phyloP scores from a whole-genome alignment of 306 rosid species.

The Sechiopsis laciniata region DNA sequence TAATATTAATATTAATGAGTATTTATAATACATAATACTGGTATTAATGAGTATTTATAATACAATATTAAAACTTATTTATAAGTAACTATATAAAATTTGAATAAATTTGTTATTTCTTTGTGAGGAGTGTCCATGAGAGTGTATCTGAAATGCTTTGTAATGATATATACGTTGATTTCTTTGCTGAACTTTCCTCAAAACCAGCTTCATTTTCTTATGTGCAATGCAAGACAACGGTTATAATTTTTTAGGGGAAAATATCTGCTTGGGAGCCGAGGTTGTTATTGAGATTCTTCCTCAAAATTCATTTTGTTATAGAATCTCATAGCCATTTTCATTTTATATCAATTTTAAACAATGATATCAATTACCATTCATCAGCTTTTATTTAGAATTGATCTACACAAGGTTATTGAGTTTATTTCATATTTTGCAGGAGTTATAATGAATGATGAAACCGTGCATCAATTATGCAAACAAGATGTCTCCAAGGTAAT shows the following conservation, averaged over 20 bases:
- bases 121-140: no score
- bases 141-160: neutral
- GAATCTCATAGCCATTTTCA: no score
- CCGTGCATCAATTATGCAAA: conserved; percentile 82
- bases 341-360: no score
- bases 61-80: no score
- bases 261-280: neutral
- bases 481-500: conserved; percentile 96
- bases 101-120: no score
- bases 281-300: no score
- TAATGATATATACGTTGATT: neutral
- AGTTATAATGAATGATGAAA: conserved; percentile 92
- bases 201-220: conserved; percentile 8
- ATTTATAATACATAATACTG: no score
- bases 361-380: neutral
- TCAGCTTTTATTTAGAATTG: neutral
- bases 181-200: neutral
- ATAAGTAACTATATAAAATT: no score
- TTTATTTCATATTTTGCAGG: conserved; percentile 46
- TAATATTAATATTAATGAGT: no score
- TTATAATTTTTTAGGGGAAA: neutral
- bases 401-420: conserved; percentile 8
- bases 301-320: neutral
- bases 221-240: neutral
- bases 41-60: no score